Evolutionary conservation across 2,329 filamentous ascomycete species (phyloP), one percentile per base, ranked within the genome.

Genomic region (Epichloe scottii): DNA sequence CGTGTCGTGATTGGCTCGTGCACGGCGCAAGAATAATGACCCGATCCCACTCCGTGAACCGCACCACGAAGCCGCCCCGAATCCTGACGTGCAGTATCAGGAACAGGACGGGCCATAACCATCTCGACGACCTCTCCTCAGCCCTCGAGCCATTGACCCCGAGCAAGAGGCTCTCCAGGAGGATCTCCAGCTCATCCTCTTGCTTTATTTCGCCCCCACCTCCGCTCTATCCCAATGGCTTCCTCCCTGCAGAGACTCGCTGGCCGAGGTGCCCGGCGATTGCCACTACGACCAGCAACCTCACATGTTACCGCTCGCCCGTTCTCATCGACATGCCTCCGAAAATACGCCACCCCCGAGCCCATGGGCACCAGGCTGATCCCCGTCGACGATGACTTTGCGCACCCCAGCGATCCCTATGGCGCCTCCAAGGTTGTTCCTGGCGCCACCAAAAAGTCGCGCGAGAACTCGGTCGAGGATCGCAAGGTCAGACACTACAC

Each of bases 401-500:
- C 68, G 52, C 68, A 78, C 42, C 71, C 78, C 10, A 60, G 65
- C 54, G 71, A 79, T 61, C 68, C 71, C 51, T 76, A 75, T 59
- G 71, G 74, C 60, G 60, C 74, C 58, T 70, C 58, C 63, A 68
- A 60, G 60, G 69, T 65, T 49, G 62, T 69, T 45, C 66, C 69
- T 51, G 67, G 69, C 55, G 59, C 62, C 55, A 66, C 70, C 57
- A 71, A 77, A 60, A 71, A 73, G 62, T 64, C 67, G 56, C 66
- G 66, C 59, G 73, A 77, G 57, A 72, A 70, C 60, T 72, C 69
- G 52, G 67, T 79, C 55, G 68, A 66, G 56, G 68, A 72, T 71
- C 85, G 91, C 70, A 97, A 96, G 79, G 86, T 98, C 68, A 84
- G 93, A 59, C 93, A 98, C 74, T 98, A 98, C 75, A 98, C 93